Evolutionary conservation across 139 green algal species (phyloP).

Genomic region (Chlorella sp.): DNA sequence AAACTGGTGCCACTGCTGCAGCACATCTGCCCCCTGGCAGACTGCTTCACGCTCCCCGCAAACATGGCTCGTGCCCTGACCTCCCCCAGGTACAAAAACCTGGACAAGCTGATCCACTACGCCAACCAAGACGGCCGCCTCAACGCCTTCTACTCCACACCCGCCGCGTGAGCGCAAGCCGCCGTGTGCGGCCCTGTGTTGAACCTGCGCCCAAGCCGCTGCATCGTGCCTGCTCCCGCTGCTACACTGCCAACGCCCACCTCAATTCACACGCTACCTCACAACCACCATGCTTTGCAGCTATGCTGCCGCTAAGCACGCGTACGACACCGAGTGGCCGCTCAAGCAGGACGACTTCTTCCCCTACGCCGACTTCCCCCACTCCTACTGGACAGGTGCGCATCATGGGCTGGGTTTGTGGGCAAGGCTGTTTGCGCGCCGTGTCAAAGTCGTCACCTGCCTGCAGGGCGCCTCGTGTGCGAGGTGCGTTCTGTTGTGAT

Average conservation of each 20-base stretch:
- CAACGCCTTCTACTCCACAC: slow-evolving; percentile 89
- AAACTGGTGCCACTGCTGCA: not conserved
- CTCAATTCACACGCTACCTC: no score
- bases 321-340: slow-evolving; percentile 59
- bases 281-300: not conserved
- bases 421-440: no score
- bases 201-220: not conserved
- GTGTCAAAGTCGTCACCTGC: no score
- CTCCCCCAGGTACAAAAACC: slow-evolving; percentile 75
- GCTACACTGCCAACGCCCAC: not conserved
- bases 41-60: not conserved
- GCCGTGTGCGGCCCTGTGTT: not conserved
- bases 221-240: not conserved
- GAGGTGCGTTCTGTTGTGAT: no score
- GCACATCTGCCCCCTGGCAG: no score
- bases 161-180: slow-evolving; percentile 27
- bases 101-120: slow-evolving; percentile 83
- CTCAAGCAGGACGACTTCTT: slow-evolving; percentile 91
- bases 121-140: slow-evolving; percentile 76
- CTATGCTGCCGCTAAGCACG: slow-evolving; percentile 80
- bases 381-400: slow-evolving; percentile 89
- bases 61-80: not conserved
- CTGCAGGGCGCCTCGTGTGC: no score
- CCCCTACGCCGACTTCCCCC: slow-evolving; percentile 82
- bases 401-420: no score